Percentiles rank a stretch among this genome's conserved stretches.
These are phyloP conservation scores for Lathyrus oleraceus DNA, from an alignment of 306 rosid genomes.

Conservation along the genomic window DNA sequence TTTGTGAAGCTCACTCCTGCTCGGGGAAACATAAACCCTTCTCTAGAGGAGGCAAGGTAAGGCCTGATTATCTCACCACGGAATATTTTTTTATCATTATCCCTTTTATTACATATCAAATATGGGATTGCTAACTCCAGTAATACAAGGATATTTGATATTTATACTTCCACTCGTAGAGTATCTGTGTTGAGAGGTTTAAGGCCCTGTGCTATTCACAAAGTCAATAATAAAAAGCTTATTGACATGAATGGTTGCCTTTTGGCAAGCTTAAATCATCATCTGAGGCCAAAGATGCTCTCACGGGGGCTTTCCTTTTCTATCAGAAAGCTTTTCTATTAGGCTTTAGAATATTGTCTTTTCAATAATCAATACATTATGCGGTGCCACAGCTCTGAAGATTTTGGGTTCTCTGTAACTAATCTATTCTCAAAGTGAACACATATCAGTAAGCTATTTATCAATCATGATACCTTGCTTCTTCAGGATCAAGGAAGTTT, in stretches of 20 bases:
- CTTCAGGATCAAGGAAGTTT: slow-evolving; percentile 67
- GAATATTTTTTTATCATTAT: slow-evolving; percentile 18
- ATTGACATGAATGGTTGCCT: slow-evolving; percentile 20
- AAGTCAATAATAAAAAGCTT: slow-evolving; percentile 1
- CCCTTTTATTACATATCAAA: slow-evolving; percentile 12
- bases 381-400: slow-evolving; percentile 2
- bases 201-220: slow-evolving; percentile 26
- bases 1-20: slow-evolving; percentile 92
- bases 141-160: background rate
- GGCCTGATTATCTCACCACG: slow-evolving; percentile 24
- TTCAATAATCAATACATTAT: slow-evolving; percentile 25
- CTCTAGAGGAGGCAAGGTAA: slow-evolving; percentile 86
- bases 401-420: slow-evolving; percentile 21
- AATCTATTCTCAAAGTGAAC: slow-evolving; percentile 1
- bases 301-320: slow-evolving; percentile 22
- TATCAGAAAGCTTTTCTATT: slow-evolving; percentile 14
- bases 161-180: slow-evolving; percentile 22
- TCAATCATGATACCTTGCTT: slow-evolving; percentile 25
- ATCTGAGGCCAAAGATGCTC: slow-evolving; percentile 13
- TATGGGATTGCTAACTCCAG: slow-evolving; percentile 21
- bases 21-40: slow-evolving; percentile 77
- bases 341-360: slow-evolving; percentile 7
- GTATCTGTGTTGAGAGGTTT: slow-evolving; percentile 26
- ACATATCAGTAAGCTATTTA: slow-evolving; percentile 15
- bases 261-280: slow-evolving; percentile 29